A percentile compares a stretch with the other conserved stretches of the same genome.
phyloP scores from a whole-genome alignment of 768 basidiomycete genomes.

The Butyriboletus loyo region DNA sequence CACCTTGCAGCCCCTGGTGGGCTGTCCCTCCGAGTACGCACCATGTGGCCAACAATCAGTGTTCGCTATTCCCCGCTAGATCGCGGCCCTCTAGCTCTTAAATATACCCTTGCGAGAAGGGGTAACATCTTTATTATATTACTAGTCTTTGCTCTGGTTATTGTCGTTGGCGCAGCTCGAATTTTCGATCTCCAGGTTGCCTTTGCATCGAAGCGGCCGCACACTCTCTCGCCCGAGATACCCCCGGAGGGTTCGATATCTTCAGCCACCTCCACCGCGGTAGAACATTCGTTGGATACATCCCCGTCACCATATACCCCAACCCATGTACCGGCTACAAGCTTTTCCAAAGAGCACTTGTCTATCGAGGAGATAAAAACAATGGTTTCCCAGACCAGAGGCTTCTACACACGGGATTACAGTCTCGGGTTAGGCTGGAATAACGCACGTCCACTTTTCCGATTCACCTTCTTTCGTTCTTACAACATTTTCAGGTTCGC shows the following conservation, averaged over 20 bases:
- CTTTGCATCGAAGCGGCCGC: constrained; percentile 4
- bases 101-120: constrained; percentile 4
- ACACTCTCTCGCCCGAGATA: neutral
- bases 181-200: constrained; percentile 8
- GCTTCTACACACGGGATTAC: constrained; percentile 41
- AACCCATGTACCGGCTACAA: neutral
- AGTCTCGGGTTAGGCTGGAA: constrained; percentile 48
- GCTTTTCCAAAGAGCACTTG: constrained; percentile 15
- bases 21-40: neutral
- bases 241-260: neutral
- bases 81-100: constrained; percentile 1
- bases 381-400: constrained; percentile 38
- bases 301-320: neutral
- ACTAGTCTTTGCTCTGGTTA: constrained; percentile 1
- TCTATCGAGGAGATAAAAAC: constrained; percentile 30
- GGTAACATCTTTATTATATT: constrained; percentile 6
- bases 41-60: constrained; percentile 16
- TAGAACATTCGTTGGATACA: neutral
- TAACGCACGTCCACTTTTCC: constrained; percentile 29
- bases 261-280: neutral
- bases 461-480: neutral
- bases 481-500: constrained; percentile 31
- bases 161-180: constrained; percentile 10
- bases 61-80: constrained; percentile 12
- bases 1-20: constrained; percentile 6